Evolutionary conservation across 208 protist genomes (phyloP).

Genomic region (Balamuthia mandrillaris): DNA sequence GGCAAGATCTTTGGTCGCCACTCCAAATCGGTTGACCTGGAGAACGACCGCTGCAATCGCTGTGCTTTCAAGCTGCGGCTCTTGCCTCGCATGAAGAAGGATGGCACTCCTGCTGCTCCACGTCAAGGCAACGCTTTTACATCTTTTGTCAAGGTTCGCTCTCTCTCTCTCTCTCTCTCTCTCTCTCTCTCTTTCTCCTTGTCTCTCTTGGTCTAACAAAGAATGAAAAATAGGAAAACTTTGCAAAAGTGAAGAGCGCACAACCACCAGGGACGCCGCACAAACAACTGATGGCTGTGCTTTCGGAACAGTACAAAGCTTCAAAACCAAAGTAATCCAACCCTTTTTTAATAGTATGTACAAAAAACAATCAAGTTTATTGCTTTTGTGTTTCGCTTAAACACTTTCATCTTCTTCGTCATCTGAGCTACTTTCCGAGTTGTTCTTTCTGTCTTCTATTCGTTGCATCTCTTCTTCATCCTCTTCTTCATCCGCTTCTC

Average conservation of each 20-base stretch:
- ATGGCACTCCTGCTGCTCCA: not conserved
- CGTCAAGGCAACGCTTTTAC: not conserved
- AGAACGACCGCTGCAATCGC: slow-evolving; percentile 5
- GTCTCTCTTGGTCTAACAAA: not conserved
- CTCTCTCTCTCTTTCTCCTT: not conserved
- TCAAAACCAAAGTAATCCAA: too few relatives aligned
- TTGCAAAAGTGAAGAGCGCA: not conserved
- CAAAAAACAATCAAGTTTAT: too few relatives aligned
- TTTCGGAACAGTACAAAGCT: too few relatives aligned
- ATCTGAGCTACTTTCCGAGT: too few relatives aligned
- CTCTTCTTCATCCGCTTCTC: too few relatives aligned
- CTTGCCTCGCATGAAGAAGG: slow-evolving; percentile 18
- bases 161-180: not conserved
- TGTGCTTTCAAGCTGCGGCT: slow-evolving; percentile 13
- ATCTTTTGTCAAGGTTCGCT: slow-evolving; percentile 32
- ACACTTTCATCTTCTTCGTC: too few relatives aligned
- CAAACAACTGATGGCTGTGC: not conserved
- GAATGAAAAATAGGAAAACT: not conserved
- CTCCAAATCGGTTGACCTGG: slow-evolving; percentile 20
- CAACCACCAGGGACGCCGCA: not conserved
- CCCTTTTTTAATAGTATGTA: too few relatives aligned
- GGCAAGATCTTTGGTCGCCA: slow-evolving; percentile 17
- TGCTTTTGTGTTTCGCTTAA: too few relatives aligned
- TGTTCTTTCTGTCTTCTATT: too few relatives aligned
- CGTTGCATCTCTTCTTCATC: too few relatives aligned